These are phyloP conservation scores for Neofusicoccum sp. DNA, from an alignment of 2,329 filamentous ascomycete species.

Conservation along the genomic window DNA sequence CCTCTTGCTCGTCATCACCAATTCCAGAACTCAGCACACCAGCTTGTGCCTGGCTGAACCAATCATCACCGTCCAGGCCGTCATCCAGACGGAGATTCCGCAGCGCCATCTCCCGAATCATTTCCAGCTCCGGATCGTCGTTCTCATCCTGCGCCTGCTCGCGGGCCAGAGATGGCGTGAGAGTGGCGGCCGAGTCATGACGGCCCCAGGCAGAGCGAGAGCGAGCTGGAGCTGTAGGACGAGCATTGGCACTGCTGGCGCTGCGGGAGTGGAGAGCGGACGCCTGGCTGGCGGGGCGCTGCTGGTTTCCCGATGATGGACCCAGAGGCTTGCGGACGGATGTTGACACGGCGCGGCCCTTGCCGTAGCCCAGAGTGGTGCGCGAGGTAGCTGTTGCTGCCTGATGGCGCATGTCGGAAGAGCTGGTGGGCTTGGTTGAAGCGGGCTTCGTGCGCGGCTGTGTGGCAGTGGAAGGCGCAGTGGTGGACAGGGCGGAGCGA, in stretches of 20 bases:
- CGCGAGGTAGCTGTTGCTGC: slow-evolving; percentile 70
- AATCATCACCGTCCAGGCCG: neutral
- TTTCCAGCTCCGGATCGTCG: slow-evolving; percentile 32
- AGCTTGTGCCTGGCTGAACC: slow-evolving; percentile 8
- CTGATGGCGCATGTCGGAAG: slow-evolving; percentile 59
- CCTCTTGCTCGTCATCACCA: slow-evolving; percentile 28
- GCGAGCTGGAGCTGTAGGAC: slow-evolving; percentile 8
- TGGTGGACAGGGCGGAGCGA: slow-evolving; percentile 39
- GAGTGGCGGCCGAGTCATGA: slow-evolving; percentile 37
- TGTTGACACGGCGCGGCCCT: slow-evolving; percentile 63
- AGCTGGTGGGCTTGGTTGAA: slow-evolving; percentile 34
- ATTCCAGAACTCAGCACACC: slow-evolving; percentile 23
- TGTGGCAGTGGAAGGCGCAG: slow-evolving; percentile 41
- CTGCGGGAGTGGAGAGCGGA: neutral
- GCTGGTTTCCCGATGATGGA: slow-evolving; percentile 23
- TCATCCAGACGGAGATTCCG: slow-evolving; percentile 11
- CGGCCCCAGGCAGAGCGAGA: slow-evolving; percentile 33
- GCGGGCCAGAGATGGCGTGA: slow-evolving; percentile 33
- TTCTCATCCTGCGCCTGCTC: slow-evolving; percentile 26
- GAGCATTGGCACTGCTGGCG: neutral
- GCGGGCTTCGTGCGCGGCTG: slow-evolving; percentile 35
- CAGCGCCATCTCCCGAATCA: slow-evolving; percentile 34
- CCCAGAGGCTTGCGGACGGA: slow-evolving; percentile 35
- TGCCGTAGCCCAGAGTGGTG: slow-evolving; percentile 83
- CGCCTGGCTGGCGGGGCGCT: slow-evolving; percentile 25